Percentiles rank a stretch among this genome's conserved stretches.
Evolutionary conservation across 352 stramenopile genomes (phyloP).

Genomic region (Phytophthora megakarya): DNA sequence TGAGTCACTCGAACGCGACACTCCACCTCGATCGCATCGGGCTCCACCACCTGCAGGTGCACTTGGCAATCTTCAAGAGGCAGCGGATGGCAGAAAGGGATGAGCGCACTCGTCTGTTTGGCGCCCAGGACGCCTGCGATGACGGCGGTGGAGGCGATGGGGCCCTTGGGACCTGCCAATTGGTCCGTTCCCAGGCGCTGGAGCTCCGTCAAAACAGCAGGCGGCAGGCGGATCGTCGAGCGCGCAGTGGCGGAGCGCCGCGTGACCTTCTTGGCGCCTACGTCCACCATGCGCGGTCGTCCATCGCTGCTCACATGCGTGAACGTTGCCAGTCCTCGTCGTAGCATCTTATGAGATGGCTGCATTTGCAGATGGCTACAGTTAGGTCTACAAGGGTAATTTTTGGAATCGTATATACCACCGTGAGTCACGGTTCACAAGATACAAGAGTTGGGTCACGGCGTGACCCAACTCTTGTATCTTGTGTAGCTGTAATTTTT

Average conservation of each 20-base stretch:
- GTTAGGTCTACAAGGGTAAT: conserved; percentile 10
- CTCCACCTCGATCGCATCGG: conserved; percentile 80
- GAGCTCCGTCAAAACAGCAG: conserved; percentile 79
- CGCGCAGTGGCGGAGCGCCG: conserved; percentile 81
- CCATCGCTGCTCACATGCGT: conserved; percentile 59
- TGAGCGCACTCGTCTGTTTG: conserved; percentile 93
- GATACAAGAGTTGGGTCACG: no score
- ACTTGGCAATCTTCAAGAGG: conserved; percentile 92
- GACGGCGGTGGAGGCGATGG: conserved; percentile 91
- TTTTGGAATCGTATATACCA: not conserved
- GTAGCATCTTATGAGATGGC: not conserved
- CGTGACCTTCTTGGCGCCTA: conserved; percentile 86
- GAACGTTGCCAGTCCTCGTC: conserved; percentile 34
- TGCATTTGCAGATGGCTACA: not conserved
- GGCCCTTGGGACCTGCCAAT: conserved; percentile 86
- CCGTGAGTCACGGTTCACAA: no score
- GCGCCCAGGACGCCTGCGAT: conserved; percentile 93
- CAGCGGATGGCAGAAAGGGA: conserved; percentile 95
- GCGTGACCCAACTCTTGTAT: no score
- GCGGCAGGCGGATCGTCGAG: conserved; percentile 87
- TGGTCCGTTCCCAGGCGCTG: conserved; percentile 26
- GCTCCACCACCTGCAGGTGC: conserved; percentile 60
- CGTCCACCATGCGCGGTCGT: conserved; percentile 90
- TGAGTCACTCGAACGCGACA: conserved; percentile 91
- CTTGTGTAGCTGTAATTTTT: not conserved